Evolutionary conservation across 441 rosid genomes (phyloP).

Genomic region (Bruguiera hainesii): DNA sequence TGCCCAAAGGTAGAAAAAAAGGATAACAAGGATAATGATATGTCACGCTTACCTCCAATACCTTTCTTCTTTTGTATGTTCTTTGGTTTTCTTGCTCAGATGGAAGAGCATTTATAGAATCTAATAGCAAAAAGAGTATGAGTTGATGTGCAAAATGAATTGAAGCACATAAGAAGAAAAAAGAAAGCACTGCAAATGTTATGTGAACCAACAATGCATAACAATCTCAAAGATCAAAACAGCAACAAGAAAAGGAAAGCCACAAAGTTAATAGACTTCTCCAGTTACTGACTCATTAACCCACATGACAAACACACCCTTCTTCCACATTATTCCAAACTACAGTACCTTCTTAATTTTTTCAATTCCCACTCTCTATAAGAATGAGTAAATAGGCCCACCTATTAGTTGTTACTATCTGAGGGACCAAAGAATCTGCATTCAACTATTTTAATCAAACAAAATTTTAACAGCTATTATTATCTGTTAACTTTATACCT

Average conservation of each 20-base stretch:
- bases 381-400: background rate
- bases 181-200: background rate
- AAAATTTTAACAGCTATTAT: background rate
- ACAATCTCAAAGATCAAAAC: background rate
- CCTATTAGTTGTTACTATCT: background rate
- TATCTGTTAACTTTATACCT: conserved; percentile 32
- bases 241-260: background rate
- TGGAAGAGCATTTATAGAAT: conserved; percentile 33
- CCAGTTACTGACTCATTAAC: background rate
- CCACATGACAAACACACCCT: background rate
- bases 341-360: background rate
- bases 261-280: background rate
- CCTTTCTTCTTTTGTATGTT: conserved; percentile 68
- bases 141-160: background rate
- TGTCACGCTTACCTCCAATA: conserved; percentile 24
- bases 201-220: background rate
- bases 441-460: too few species aligned
- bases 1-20: conserved; percentile 1
- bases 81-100: conserved; percentile 36
- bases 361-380: background rate
- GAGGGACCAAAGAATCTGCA: too few species aligned
- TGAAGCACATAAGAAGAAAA: background rate
- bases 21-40: conserved; percentile 6
- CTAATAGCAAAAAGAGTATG: conserved; percentile 32
- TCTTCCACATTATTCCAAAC: background rate